phyloP scores from a whole-genome alignment of 768 basidiomycete genomes.

The Coprinellus aureogranulatus region DNA sequence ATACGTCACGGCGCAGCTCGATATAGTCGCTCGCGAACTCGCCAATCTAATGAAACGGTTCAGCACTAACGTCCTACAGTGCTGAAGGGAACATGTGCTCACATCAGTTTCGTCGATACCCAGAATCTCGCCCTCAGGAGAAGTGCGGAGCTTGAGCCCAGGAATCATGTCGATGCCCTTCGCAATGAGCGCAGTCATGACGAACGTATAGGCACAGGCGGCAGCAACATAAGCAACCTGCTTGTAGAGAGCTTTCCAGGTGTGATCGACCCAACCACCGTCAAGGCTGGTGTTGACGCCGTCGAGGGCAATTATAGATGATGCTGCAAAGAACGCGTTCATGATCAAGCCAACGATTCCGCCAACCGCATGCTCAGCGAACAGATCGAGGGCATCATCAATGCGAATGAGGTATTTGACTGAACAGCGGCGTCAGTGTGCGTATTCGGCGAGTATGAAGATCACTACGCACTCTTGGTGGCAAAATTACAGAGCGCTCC shows the following conservation, averaged over 20 bases:
- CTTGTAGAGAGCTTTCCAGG: constrained; percentile 79
- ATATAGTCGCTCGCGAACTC: constrained; percentile 71
- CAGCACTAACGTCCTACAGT: background rate
- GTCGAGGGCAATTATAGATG: constrained; percentile 62
- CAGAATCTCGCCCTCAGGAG: constrained; percentile 54
- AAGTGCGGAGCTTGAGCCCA: constrained; percentile 53
- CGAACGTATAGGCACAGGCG: constrained; percentile 56
- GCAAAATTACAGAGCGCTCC: constrained; percentile 79
- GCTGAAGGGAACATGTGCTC: constrained; percentile 13
- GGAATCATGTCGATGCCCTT: constrained; percentile 57
- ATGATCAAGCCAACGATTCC: constrained; percentile 72
- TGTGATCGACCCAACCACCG: constrained; percentile 73
- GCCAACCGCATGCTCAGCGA: constrained; percentile 87
- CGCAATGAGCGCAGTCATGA: constrained; percentile 58
- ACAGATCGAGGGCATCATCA: constrained; percentile 90
- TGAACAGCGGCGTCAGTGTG: constrained; percentile 24
- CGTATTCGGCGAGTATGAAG: background rate
- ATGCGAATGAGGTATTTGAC: constrained; percentile 69
- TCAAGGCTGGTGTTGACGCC: constrained; percentile 51
- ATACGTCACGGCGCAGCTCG: constrained; percentile 67
- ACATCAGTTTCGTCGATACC: constrained; percentile 77
- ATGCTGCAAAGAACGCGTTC: constrained; percentile 75
- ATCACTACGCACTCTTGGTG: constrained; percentile 60
- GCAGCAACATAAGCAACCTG: constrained; percentile 68
- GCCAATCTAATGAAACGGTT: constrained; percentile 44